Base-by-base conservation (phyloP, 345 rosid genomes). In the Psidium guajava region DNA sequence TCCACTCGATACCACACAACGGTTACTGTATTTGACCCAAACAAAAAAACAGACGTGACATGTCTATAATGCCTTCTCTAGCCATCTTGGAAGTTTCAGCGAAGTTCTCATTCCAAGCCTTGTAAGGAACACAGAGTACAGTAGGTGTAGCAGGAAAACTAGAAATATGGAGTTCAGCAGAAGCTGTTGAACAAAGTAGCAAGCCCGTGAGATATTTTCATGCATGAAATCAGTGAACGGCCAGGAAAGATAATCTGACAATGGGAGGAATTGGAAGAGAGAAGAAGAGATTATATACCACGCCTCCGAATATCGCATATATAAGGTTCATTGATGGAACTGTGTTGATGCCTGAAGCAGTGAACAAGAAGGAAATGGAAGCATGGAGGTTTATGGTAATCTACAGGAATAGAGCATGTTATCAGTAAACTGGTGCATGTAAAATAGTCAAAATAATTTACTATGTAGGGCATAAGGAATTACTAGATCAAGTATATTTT, bases 341-440 rank as follows among this genome's bases (percentile, higher is more conserved):
- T 85, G 88, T 85, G 89, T 97, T 97, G 74, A 97, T 88, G 50
- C 98, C 98, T 77, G 89, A 85, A 83, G 98, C 95, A 80, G 96
- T 86, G 89, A 95, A 95, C 83, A 94, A 84, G 88, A 89, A 91
- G 3, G 94, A 86, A 87, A 95, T 94, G 54, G 98, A 92, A 59
- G 99, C 96, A 82, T 97, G 97, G 82, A 97, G 94, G 90, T 94
- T 95, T 89, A 95, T 87, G 53, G 98, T 97, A 91, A 97, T 97
- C 99, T 97, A 89, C 89, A 88, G 85, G 87, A 83, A 90, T 54
- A 80, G 74, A 82, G 75, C 83, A 59, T 5, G 20, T 22, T 54
- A 85, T 84, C 51, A 88, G 85, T 53, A 12, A 59, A 57, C 81
- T 42, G 53, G 42, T 11, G 10, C 54, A 28, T 28, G 56, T 27